Evolutionary conservation across 208 protist species (phyloP), one percentile per base, ranked within the genome.

Genomic region (Naegleria gruberi): DNA sequence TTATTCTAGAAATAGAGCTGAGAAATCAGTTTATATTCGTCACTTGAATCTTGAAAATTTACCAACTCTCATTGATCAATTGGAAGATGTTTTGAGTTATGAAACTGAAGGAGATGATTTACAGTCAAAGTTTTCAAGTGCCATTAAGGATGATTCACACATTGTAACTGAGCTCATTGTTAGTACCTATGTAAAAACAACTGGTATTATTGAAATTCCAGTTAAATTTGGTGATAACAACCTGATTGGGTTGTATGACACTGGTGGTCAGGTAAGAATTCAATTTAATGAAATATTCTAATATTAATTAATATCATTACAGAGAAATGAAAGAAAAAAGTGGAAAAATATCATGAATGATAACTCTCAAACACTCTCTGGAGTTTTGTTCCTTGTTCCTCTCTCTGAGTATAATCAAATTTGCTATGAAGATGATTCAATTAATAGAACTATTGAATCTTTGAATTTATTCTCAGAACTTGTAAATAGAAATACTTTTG

Each of bases 371-470:
- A 10, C 51, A 65, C 51, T 65, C 30, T 65, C 51, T 65, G 51
- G 51, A 65, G 40, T 83, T 44, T 37, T 77, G 0, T 77, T 37
- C 8, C n/a, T 77, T 1, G 41, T 40, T 34, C 40, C 82, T 34
- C 46, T 85, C 30, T 26, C 7, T 46, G 82, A 85, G 0, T 85
- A n/a, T 45, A 46, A 46, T 85, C 6, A 34, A 85, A 7, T 46
- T 1, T 65, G 43, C 43, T 88, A 88, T 88, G 84, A 88, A 65
- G 84, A 88, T 65, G 84, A 88, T 65, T 0, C 43, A 57, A 88
- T 45, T 4, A 88, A 88, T 88, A 34, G 84, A 43, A 73, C 46
- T 5, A 30, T 42, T 37, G 84, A 88, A 26, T 65, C 45, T 4
- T 30, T 88, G 2, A 1, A 51, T 8, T 42, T 88, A 65, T 88